Evolutionary conservation across 495 filamentous ascomycete genomes (phyloP).

Genomic region (Talaromyces trachyspermus): DNA sequence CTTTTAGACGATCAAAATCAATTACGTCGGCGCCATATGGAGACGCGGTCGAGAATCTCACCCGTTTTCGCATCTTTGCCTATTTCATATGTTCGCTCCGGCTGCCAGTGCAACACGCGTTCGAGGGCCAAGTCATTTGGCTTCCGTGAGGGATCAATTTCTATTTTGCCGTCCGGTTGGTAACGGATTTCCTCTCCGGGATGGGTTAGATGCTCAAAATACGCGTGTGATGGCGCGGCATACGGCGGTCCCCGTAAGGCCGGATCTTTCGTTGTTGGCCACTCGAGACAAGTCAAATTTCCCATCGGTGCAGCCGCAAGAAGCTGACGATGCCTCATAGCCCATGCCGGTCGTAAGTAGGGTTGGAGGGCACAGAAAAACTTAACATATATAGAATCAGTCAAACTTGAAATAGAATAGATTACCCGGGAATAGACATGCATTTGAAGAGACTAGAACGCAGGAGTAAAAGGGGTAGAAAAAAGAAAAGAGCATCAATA

Average conservation of each 20-base stretch:
- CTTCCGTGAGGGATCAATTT: slow-evolving; percentile 33
- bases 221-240: slow-evolving; percentile 52
- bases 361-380: slow-evolving; percentile 75
- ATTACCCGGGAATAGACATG: too few relatives aligned
- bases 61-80: slow-evolving; percentile 26
- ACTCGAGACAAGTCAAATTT: slow-evolving; percentile 71
- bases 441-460: too few relatives aligned
- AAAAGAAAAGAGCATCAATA: slow-evolving; percentile 9
- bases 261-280: slow-evolving; percentile 62
- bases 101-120: slow-evolving; percentile 56
- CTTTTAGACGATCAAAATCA: background rate
- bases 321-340: slow-evolving; percentile 55
- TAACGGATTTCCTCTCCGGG: slow-evolving; percentile 62
- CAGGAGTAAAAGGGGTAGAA: slow-evolving; percentile 6
- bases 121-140: slow-evolving; percentile 42
- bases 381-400: slow-evolving; percentile 27
- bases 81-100: slow-evolving; percentile 59
- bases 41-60: slow-evolving; percentile 28
- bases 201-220: slow-evolving; percentile 56
- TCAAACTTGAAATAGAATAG: background rate
- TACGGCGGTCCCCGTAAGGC: slow-evolving; percentile 62
- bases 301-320: slow-evolving; percentile 49
- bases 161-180: slow-evolving; percentile 46
- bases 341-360: slow-evolving; percentile 60
- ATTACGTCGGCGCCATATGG: slow-evolving; percentile 30